Evolutionary conservation across 2,329 filamentous ascomycete species (phyloP).

Genomic region (Colletotrichum sp.): DNA sequence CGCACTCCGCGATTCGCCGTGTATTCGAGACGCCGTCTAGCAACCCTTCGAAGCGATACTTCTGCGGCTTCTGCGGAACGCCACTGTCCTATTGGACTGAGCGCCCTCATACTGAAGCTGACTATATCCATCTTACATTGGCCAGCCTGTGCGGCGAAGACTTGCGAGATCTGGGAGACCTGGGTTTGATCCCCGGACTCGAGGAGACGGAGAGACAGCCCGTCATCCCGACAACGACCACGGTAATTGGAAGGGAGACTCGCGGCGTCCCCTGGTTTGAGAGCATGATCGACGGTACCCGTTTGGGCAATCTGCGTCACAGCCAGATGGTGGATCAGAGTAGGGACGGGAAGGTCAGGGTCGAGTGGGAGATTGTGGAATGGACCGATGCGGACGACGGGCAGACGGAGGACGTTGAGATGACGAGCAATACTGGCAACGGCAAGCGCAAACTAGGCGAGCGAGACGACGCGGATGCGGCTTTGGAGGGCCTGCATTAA

Average conservation of each 20-base stretch:
- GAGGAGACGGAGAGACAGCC: slow-evolving; percentile 28
- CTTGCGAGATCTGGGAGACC: slow-evolving; percentile 72
- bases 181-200: slow-evolving; percentile 69
- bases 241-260: slow-evolving; percentile 56
- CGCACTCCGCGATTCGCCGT: slow-evolving; percentile 67
- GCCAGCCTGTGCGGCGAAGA: slow-evolving; percentile 76
- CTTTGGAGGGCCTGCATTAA: slow-evolving; percentile 13
- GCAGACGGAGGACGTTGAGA: slow-evolving; percentile 38
- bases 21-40: slow-evolving; percentile 66
- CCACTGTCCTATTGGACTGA: slow-evolving; percentile 86
- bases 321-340: slow-evolving; percentile 59
- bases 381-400: slow-evolving; percentile 58
- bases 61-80: slow-evolving; percentile 92
- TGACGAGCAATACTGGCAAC: slow-evolving; percentile 46
- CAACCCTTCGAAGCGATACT: slow-evolving; percentile 70
- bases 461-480: slow-evolving; percentile 33
- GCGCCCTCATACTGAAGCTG: slow-evolving; percentile 68
- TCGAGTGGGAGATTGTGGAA: slow-evolving; percentile 88
- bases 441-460: slow-evolving; percentile 60
- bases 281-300: slow-evolving; percentile 76
- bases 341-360: slow-evolving; percentile 65
- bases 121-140: slow-evolving; percentile 82
- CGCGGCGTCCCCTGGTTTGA: slow-evolving; percentile 89
- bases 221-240: slow-evolving; percentile 31
- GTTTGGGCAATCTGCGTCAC: slow-evolving; percentile 70